Evolutionary conservation across 352 stramenopile species (phyloP).

Genomic region (Aphanomyces euteiches): DNA sequence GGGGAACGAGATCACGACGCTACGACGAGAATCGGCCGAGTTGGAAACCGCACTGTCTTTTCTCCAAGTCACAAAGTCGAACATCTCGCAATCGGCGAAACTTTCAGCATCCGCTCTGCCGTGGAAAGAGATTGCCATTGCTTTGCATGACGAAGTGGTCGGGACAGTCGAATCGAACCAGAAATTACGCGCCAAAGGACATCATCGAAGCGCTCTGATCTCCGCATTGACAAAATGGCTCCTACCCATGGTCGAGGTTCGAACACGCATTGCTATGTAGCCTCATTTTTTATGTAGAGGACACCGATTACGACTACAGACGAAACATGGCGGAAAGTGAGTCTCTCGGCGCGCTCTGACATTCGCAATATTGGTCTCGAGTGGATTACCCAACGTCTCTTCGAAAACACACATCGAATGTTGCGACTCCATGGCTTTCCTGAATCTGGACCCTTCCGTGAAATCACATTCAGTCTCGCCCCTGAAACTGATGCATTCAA

Average conservation of each 20-base stretch:
- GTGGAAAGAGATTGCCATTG: neutral
- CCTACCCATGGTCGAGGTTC: too few species aligned
- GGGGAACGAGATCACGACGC: neutral
- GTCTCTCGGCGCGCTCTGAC: neutral
- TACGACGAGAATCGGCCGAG: neutral
- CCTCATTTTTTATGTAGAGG: too few species aligned
- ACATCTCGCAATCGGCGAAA: neutral
- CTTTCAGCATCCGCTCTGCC: neutral
- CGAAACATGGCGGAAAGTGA: conserved; percentile 13
- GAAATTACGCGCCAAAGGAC: neutral
- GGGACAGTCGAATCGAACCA: neutral
- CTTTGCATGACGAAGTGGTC: neutral
- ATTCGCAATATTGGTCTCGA: conserved; percentile 13
- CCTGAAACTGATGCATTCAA: conserved; percentile 4
- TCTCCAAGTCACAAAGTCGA: neutral
- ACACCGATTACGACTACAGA: neutral
- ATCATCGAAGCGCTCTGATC: neutral
- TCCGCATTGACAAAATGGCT: too few species aligned
- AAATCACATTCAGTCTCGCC: neutral
- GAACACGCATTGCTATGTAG: too few species aligned
- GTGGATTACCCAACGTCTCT: conserved; percentile 13
- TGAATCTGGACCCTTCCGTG: neutral
- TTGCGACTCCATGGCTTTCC: conserved; percentile 1
- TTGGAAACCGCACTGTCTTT: neutral
- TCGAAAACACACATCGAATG: conserved; percentile 1